phyloP scores from a whole-genome alignment of 495 filamentous ascomycete genomes.

The Copromyces sp. region DNA sequence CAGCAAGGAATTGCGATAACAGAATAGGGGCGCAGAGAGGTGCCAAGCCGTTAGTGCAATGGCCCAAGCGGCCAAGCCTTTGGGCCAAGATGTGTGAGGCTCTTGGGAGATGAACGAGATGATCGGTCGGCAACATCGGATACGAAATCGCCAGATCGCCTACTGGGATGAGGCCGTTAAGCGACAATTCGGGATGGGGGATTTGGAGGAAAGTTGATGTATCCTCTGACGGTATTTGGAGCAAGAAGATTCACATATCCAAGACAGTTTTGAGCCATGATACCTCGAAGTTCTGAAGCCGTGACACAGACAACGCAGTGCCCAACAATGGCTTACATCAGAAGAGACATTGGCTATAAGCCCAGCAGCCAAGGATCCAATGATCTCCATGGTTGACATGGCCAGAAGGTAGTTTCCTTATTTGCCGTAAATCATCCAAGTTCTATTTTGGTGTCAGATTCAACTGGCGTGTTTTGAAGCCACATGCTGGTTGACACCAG shows the following conservation, averaged over 20 bases:
- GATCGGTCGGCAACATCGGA: background rate
- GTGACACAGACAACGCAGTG: background rate
- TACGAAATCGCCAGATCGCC: background rate
- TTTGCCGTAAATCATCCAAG: background rate
- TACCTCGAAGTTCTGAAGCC: background rate
- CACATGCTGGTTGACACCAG: background rate
- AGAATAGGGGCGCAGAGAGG: background rate
- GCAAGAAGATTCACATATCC: background rate
- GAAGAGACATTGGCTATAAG: background rate
- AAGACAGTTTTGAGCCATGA: background rate
- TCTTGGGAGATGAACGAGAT: background rate
- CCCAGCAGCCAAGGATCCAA: background rate
- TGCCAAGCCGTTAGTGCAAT: background rate
- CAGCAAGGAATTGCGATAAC: background rate
- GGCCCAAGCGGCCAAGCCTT: background rate
- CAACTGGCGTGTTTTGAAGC: background rate
- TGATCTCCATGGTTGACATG: background rate
- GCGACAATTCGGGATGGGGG: background rate
- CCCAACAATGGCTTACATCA: background rate
- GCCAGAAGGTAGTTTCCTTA: background rate
- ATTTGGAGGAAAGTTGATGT: background rate
- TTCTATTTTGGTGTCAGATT: background rate
- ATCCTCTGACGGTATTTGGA: background rate
- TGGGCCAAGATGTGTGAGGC: background rate
- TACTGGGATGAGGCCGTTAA: background rate